Conservation (phyloP, 352 stramenopile genomes). For the Phytophthora constricta region DNA sequence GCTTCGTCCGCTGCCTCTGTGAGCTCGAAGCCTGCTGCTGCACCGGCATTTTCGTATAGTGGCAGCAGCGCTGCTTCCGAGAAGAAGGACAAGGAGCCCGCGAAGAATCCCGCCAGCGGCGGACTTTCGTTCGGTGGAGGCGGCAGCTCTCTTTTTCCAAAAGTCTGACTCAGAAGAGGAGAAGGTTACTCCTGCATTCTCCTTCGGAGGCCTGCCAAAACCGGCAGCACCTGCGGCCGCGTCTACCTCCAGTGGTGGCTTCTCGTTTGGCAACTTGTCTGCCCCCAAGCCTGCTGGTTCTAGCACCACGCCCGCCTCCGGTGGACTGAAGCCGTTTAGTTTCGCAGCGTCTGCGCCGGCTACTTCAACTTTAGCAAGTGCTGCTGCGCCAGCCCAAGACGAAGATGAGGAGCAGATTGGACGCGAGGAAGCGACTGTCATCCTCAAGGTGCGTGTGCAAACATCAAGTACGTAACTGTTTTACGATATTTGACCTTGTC, state of each 20-base stretch:
- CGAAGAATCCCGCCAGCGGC: slow-evolving; percentile 9
- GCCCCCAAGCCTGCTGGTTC: slow-evolving; percentile 19
- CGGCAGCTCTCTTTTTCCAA: slow-evolving; percentile 51
- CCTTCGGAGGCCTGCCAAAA: slow-evolving; percentile 44
- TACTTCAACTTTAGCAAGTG: slow-evolving; percentile 22
- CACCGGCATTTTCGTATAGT: slow-evolving; percentile 46
- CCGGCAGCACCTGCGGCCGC: slow-evolving; percentile 26
- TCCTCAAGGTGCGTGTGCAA: slow-evolving; percentile 70
- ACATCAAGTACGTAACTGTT: neutral
- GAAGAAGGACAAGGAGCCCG: slow-evolving; percentile 18
- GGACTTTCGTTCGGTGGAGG: slow-evolving; percentile 34
- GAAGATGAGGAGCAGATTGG: slow-evolving; percentile 86
- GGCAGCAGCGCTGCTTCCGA: slow-evolving; percentile 7
- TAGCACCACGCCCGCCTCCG: slow-evolving; percentile 21
- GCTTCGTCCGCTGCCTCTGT: too few species aligned
- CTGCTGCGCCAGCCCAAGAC: slow-evolving; percentile 34
- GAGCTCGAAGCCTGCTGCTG: neutral
- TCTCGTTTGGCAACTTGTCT: slow-evolving; percentile 52
- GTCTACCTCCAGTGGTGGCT: slow-evolving; percentile 34
- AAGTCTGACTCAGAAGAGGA: slow-evolving; percentile 29
- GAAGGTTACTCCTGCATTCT: slow-evolving; percentile 53
- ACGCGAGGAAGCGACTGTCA: slow-evolving; percentile 85
- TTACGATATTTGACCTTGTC: slow-evolving; percentile 1
- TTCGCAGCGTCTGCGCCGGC: slow-evolving; percentile 33
- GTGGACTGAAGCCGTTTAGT: slow-evolving; percentile 41